Percentiles rank a stretch among this genome's conserved stretches.
These are phyloP conservation scores for Teratosphaeria viscida DNA, from an alignment of 2,329 filamentous ascomycete species.

Conservation along the genomic window DNA sequence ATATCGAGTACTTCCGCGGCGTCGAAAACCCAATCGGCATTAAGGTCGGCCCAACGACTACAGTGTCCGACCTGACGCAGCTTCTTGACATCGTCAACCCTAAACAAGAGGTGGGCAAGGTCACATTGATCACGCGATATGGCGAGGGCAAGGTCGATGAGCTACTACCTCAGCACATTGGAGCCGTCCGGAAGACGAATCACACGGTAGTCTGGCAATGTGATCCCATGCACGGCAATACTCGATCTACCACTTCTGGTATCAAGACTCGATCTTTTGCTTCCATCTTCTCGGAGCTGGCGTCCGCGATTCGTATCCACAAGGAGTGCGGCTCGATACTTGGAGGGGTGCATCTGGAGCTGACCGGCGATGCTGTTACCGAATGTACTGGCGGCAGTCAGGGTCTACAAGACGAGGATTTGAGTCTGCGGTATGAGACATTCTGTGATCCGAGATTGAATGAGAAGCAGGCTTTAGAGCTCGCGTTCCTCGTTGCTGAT, in stretches of 20 bases:
- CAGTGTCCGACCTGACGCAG: conserved; percentile 60
- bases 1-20: conserved; percentile 95
- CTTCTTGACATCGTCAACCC: conserved; percentile 85
- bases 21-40: conserved; percentile 93
- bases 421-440: conserved; percentile 84
- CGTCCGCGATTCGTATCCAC: conserved; percentile 75
- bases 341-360: conserved; percentile 86
- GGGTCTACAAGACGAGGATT: conserved; percentile 74
- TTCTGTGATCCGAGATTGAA: conserved; percentile 94
- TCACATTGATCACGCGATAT: conserved; percentile 93
- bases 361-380: conserved; percentile 92
- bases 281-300: conserved; percentile 80
- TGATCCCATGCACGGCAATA: conserved; percentile 94
- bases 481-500: conserved; percentile 86
- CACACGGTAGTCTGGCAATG: conserved; percentile 88
- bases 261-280: conserved; percentile 90
- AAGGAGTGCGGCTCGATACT: conserved; percentile 74
- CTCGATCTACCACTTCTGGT: conserved; percentile 55
- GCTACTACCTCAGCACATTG: conserved; percentile 75
- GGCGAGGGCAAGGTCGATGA: conserved; percentile 65
- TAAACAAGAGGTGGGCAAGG: conserved; percentile 69
- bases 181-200: conserved; percentile 70
- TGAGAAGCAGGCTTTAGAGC: conserved; percentile 92
- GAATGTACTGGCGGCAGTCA: conserved; percentile 90
- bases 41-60: conserved; percentile 86